Evolutionary conservation across 768 basidiomycete species (phyloP).

Genomic region (Melanogaster broomeanus): DNA sequence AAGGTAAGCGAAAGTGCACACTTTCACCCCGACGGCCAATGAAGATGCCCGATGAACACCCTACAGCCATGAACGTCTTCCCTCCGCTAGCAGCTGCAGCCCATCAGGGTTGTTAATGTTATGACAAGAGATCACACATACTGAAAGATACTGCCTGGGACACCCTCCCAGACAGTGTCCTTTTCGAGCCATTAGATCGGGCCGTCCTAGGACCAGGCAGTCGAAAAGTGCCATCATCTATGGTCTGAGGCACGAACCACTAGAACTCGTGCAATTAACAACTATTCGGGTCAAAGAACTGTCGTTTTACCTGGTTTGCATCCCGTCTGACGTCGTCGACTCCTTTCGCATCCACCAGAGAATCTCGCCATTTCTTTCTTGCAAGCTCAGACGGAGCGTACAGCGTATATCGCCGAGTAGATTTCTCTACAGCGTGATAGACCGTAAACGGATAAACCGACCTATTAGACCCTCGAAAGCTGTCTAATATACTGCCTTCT

Average conservation of each 20-base stretch:
- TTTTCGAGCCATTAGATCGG: slow-evolving; percentile 28
- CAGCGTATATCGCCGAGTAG: slow-evolving; percentile 68
- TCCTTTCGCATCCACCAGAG: slow-evolving; percentile 61
- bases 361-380: slow-evolving; percentile 64
- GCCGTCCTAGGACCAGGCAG: slow-evolving; percentile 38
- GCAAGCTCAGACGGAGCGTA: slow-evolving; percentile 59
- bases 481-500: slow-evolving; percentile 58
- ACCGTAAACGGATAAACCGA: slow-evolving; percentile 76
- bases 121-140: slow-evolving; percentile 33
- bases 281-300: background rate
- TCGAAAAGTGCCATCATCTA: slow-evolving; percentile 68
- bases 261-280: slow-evolving; percentile 29
- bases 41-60: slow-evolving; percentile 71
- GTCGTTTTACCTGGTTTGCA: slow-evolving; percentile 59
- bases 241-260: slow-evolving; percentile 64
- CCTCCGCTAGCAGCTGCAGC: slow-evolving; percentile 45
- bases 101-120: background rate
- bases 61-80: slow-evolving; percentile 62
- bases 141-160: slow-evolving; percentile 63
- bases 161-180: slow-evolving; percentile 56
- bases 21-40: slow-evolving; percentile 57
- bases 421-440: slow-evolving; percentile 63
- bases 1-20: slow-evolving; percentile 30
- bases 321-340: slow-evolving; percentile 68
- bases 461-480: slow-evolving; percentile 50